Percentiles rank a stretch among this genome's conserved stretches.
Evolutionary conservation across 1,284 basidiomycete genomes (phyloP).

Genomic region (Lentinula novae-zelandiae): DNA sequence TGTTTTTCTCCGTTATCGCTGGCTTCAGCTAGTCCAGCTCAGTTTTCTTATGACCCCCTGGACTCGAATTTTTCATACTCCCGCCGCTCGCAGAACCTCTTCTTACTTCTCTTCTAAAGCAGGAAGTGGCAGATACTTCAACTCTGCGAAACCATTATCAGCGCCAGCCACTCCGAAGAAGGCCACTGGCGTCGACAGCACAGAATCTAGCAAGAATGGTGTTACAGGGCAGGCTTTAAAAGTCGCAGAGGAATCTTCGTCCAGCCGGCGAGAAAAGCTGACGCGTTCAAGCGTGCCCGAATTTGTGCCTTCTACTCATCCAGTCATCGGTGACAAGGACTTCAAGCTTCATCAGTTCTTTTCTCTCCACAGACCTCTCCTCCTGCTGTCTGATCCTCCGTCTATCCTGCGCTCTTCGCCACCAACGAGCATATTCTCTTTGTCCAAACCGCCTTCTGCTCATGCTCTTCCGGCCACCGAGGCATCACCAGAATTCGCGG

Average conservation of each 20-base stretch:
- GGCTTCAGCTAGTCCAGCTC: conserved; percentile 1
- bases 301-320: conserved; percentile 32
- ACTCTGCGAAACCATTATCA: conserved; percentile 62
- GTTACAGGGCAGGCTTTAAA: neutral
- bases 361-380: conserved; percentile 68
- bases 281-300: neutral
- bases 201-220: neutral
- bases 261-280: neutral
- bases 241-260: neutral
- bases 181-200: neutral
- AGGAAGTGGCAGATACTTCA: conserved; percentile 71
- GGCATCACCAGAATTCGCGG: conserved; percentile 39
- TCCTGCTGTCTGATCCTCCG: conserved; percentile 58
- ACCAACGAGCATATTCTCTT: conserved; percentile 25
- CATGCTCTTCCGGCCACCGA: conserved; percentile 14
- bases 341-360: conserved; percentile 79
- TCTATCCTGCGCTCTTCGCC: conserved; percentile 53
- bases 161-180: conserved; percentile 19
- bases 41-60: conserved; percentile 22
- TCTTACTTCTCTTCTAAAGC: conserved; percentile 76
- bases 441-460: conserved; percentile 3
- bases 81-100: conserved; percentile 52
- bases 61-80: conserved; percentile 46
- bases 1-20: neutral
- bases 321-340: conserved; percentile 56